Base-by-base conservation (phyloP, 2,329 filamentous ascomycete genomes). In the Colletotrichum sp. region DNA sequence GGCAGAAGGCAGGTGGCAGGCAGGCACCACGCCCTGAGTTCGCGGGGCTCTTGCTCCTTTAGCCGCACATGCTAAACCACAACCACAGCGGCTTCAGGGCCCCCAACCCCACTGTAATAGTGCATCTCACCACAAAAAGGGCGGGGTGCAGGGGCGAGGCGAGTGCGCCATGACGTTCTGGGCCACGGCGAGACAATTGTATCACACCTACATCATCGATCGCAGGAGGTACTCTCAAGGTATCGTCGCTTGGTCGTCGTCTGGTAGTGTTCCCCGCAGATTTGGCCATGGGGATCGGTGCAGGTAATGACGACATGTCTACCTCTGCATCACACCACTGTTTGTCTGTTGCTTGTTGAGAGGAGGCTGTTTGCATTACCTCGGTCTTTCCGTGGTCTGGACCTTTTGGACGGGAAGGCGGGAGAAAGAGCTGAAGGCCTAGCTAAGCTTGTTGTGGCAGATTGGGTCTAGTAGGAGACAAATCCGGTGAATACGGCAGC, bases 171-270 rank as follows among this genome's bases (percentile, higher is more conserved):
- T 76, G 73, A 76, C 73, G 73, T 76, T 26, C 59, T 21, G 73
- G 73, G 60, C 44, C 59, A 65, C 68, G 36, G 68, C 60, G 68
- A 76, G 71, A 76, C 74, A 52, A 74, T 76, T 69, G 74, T 74
- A 74, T 76, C 74, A 76, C 74, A 74, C 65, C 74, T 73, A 74
- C 74, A 76, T 76, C 74, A 76, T 76, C 74, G 74, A 76, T 74
- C 59, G 16, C 18, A 21, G 18, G 21, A 32, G 18, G 68, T 75
- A 75, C 62, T 36, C 21, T 12, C 6, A 3, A 59, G 26, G 73
- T 76, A 28, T 26, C 32, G 15, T 55, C 32, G n/a, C 32, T 24
- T 44, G 32, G 21, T 30, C 5, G 55, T 30, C 55, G 21, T 59
- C 21, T 59, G 55, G 44, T 52, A n/a, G 44, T 52, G 44, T 52